phyloP scores from a whole-genome alignment of 768 basidiomycete species.

The Lactifluus pinguis region DNA sequence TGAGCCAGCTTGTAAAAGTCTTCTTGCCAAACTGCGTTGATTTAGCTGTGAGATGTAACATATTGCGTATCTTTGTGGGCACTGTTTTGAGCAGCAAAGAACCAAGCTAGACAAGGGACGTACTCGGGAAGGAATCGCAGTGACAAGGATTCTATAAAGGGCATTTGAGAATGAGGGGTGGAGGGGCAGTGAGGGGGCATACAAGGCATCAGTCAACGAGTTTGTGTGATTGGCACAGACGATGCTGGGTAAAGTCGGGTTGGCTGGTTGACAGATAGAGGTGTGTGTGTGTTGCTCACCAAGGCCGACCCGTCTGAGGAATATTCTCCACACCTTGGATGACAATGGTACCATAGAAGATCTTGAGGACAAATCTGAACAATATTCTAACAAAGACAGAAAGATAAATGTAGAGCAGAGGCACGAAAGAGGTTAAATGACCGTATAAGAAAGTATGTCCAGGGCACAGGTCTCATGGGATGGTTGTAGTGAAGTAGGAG shows the following conservation, averaged over 20 bases:
- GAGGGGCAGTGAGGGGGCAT: conserved; percentile 23
- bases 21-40: conserved; percentile 74
- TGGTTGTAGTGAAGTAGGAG: conserved; percentile 23
- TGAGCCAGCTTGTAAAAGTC: conserved; percentile 87
- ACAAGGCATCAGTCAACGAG: conserved; percentile 82
- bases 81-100: conserved; percentile 1
- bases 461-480: conserved; percentile 38
- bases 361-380: conserved; percentile 78
- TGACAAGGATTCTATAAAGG: conserved; percentile 51
- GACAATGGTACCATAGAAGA: conserved; percentile 86
- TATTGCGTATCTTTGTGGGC: conserved; percentile 52
- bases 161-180: neutral
- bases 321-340: conserved; percentile 69
- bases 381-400: conserved; percentile 38
- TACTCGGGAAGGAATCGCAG: conserved; percentile 63
- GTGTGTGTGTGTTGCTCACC: conserved; percentile 34
- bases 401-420: neutral
- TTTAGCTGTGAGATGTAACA: conserved; percentile 82
- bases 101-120: conserved; percentile 14
- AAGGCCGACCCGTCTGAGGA: conserved; percentile 64
- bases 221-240: conserved; percentile 85
- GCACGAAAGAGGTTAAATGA: conserved; percentile 21
- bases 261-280: neutral
- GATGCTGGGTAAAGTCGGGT: conserved; percentile 40
- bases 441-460: conserved; percentile 66